These are phyloP conservation scores for Solanum hybrid DNA, from an alignment of 305 asterid species.

Conservation along the genomic window DNA sequence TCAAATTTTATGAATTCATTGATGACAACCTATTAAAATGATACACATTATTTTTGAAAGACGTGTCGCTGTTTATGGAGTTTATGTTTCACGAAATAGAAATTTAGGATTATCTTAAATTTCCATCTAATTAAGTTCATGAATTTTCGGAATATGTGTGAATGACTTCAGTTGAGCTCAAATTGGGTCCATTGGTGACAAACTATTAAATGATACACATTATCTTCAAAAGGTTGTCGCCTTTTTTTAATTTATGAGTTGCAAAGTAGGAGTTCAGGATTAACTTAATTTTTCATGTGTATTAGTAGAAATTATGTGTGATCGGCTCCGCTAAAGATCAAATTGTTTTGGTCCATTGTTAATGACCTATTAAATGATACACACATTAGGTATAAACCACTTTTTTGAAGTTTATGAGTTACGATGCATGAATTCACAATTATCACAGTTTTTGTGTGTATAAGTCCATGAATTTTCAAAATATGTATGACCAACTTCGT, in stretches of 20 bases:
- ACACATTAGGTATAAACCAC: background rate
- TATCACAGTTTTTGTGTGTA: background rate
- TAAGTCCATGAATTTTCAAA: background rate
- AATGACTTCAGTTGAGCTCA: background rate
- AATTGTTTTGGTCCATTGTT: background rate
- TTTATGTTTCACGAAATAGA: background rate
- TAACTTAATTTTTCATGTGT: background rate
- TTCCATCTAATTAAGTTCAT: background rate
- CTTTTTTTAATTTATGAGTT: background rate
- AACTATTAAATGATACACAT: background rate
- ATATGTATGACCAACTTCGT: constrained; percentile 17
- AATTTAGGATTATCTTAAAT: background rate
- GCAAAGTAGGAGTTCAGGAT: background rate
- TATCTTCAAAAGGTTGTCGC: background rate
- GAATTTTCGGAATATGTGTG: background rate
- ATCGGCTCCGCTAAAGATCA: background rate
- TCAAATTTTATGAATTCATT: background rate
- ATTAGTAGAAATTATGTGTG: background rate
- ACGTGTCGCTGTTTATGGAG: background rate
- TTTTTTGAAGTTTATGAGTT: background rate
- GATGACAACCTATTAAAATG: too few species aligned
- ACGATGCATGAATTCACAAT: background rate
- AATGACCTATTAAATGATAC: background rate
- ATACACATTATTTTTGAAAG: background rate
- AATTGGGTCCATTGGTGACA: background rate